Evolutionary conservation across 768 basidiomycete genomes (phyloP), one percentile per base, ranked within the genome.

Genomic region (Dictyophora rubrovolvata): DNA sequence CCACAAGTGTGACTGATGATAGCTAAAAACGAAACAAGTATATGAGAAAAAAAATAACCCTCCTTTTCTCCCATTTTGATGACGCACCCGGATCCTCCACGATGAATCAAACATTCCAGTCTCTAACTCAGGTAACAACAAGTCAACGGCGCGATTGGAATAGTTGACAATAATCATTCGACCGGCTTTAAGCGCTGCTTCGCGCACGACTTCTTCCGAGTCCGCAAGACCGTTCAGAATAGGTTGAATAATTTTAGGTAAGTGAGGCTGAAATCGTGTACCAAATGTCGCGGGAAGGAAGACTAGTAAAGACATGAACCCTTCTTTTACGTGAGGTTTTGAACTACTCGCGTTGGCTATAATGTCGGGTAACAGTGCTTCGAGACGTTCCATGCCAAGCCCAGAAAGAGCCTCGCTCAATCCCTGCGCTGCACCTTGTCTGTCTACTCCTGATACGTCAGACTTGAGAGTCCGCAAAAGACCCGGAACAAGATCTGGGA

Each of bases 111-210:
- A 93, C 86, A 99, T 93, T 0, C 93, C 93, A 36, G 78, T 81
- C 69, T 98, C 93, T 42, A 98, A 81, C 70, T 97, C 93, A 0
- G 95, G 96, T 8, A 99, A 75, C 18, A 99, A 77, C 21, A 99
- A 76, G 63, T 98, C 95, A 59, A 98, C 91, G 5, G 95, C 95
- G 68, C 84, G 89, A 67, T 65, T 82, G 11, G 93, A 88, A 74
- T 98, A 97, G 69, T 94, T 96, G 60, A 84, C 86, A 63, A 99
- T 89, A 63, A 98, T 87, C 93, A 98, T 98, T 63, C 96, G 79
- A 59, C 95, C 94, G n/a, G 95, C 94, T 36, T 91, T 83, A 94
- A 98, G 97, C 5, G 95, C 93, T 11, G 95, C 94, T 63, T 98
- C 94, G 22, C 95, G 80, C 10, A 98, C 96, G 67, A 88, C 93